Base-by-base conservation (phyloP, 768 basidiomycete genomes). In the Amylocystis lapponica region DNA sequence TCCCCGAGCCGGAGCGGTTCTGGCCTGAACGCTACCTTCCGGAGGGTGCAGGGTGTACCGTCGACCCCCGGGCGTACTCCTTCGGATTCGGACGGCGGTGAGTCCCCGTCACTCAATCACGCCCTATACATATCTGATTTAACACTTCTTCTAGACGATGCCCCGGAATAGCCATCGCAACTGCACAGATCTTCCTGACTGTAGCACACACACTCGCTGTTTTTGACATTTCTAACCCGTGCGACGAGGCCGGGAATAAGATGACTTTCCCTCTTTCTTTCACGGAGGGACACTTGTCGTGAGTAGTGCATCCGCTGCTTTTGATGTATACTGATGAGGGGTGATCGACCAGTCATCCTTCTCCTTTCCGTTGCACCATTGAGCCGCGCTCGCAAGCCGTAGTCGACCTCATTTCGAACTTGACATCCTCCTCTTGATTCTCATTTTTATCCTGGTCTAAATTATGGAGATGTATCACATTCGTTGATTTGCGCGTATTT, bases 81-180 rank as follows among this genome's bases (percentile, higher is more conserved):
- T 53, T 53, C 22, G 52, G 52, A 3, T 50, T 42, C 19, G 52
- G 52, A 3, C 30, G 46, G 14, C 36, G 54, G 54, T 46, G 14
- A 7, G 50, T 35, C 10, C 23, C 30, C 10, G 14, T 17, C 21
- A 14, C 16, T 29, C n/a, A n/a, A 14, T 6, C 7, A 14, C 4
- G 21, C 14, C 13, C 12, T 7, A 12, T 43, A 31, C 13, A 21
- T 9, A 14, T 4, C 39, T 17, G 21, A 10, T 19, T 12, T 38
- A 17, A 21, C 6, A 14, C 12, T 17, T 11, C 16, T 4, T 5
- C 41, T 4, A 53, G 55, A 14, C 36, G 51, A 3, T 56, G 55
- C 25, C 49, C 55, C 0, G 55, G 55, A 9, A 37, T 47, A 16
- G 16, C 47, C 39, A 41, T 49, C 32, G 55, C 50, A 1, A 34